A percentile compares a stretch with the other conserved stretches of the same genome.
These are phyloP conservation scores for Pythium scleroteichum DNA, from an alignment of 352 stramenopile genomes.

Conservation along the genomic window DNA sequence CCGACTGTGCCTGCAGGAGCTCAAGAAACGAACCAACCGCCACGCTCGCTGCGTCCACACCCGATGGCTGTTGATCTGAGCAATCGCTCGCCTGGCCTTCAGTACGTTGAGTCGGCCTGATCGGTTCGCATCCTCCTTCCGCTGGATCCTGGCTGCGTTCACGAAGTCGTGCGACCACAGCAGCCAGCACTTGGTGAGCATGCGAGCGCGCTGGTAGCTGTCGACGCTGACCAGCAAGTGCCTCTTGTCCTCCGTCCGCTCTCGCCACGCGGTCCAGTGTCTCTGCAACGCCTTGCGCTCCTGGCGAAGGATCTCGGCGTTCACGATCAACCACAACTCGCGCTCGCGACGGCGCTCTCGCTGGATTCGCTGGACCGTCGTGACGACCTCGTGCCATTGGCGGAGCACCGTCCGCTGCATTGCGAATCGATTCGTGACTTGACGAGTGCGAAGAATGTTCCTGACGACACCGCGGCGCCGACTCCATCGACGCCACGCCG, in stretches of 20 bases:
- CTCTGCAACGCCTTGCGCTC: constrained; percentile 40
- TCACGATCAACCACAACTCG: constrained; percentile 58
- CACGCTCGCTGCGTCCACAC: background rate
- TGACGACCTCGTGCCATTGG: constrained; percentile 46
- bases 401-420: constrained; percentile 19
- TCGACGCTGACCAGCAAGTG: constrained; percentile 48
- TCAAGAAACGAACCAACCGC: background rate
- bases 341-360: constrained; percentile 49
- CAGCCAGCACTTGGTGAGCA: constrained; percentile 69
- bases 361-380: constrained; percentile 46
- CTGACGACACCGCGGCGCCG: constrained; percentile 14
- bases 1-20: background rate
- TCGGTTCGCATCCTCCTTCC: background rate
- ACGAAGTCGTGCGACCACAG: constrained; percentile 57
- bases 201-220: constrained; percentile 44
- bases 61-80: background rate
- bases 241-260: constrained; percentile 36
- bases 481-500: constrained; percentile 35
- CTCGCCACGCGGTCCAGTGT: constrained; percentile 52
- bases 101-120: background rate
- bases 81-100: constrained; percentile 1
- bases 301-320: constrained; percentile 46
- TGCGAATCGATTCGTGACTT: constrained; percentile 3
- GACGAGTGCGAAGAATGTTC: constrained; percentile 26
- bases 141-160: background rate